Base-by-base conservation (phyloP, 495 filamentous ascomycete species). In the Hyphodiscus hymeniophilus region DNA sequence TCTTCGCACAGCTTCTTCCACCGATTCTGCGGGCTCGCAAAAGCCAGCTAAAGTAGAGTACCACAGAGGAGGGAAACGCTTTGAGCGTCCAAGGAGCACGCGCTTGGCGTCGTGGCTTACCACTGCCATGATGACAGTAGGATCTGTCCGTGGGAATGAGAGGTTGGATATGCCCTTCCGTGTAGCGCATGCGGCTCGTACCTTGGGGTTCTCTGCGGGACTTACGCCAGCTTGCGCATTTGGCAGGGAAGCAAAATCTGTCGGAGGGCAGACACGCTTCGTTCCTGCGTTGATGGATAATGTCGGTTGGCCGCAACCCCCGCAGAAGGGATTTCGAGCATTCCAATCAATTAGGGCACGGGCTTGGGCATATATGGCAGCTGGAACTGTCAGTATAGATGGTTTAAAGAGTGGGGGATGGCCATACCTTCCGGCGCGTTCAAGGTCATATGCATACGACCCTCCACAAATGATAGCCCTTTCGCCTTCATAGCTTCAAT, bases 291-390 rank as follows among this genome's bases (percentile, higher is more conserved):
- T 86, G 31, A 92, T 75, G 16, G 87, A 88, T 45, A 95, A 66
- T 2, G 92, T 96, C 7, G 74, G 80, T 51, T 87, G 71, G 26
- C 92, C 91, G 68, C 92, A 95, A 45, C 80, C 80, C 8, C 80
- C 87, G 65, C 92, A 98, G 69, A 88, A 97, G 30, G 80, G 87
- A 60, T 95, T 96, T 38, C 91, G 84, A 40, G 71, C 75, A 66
- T 98, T 97, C 92, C 92, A 98, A 67, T 97, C 92, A 23, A 91
- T 61, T 31, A 95, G 66, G n/a, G 86, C 81, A 54, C 91, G 84
- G 2, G 89, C 85, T 60, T 92, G 84, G n/a, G 87, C 94, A 60
- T 87, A 89, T 35, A 94, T 87, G 46, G 89, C 90, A 48, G 88
- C 91, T 89, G 51, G 12, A 10, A 26, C 18, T 42, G 45, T 20